These are phyloP conservation scores for Stephania cephalantha DNA, from an alignment of 164 flowering plant genomes.

Conservation along the genomic window DNA sequence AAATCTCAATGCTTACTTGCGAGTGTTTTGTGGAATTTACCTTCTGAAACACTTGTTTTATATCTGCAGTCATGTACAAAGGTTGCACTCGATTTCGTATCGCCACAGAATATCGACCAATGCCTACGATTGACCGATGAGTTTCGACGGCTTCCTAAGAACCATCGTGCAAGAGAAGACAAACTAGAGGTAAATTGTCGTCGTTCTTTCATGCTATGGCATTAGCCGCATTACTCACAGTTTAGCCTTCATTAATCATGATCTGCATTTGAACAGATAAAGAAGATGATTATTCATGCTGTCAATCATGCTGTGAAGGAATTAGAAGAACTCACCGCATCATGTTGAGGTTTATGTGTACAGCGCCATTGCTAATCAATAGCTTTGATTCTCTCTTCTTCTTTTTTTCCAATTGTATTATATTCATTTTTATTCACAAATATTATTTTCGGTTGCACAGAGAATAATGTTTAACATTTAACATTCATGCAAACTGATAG, in stretches of 20 bases:
- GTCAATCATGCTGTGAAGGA: constrained; percentile 8
- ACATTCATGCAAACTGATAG: too few species aligned
- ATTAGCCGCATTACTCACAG: too few species aligned
- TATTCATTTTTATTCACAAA: neutral
- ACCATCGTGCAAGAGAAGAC: constrained; percentile 66
- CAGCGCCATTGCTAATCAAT: neutral
- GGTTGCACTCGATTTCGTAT: constrained; percentile 79
- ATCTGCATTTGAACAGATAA: constrained; percentile 1
- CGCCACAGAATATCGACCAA: constrained; percentile 63
- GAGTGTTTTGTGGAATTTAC: neutral
- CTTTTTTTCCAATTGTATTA: neutral
- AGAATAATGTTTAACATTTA: too few species aligned
- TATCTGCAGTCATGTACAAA: constrained; percentile 71
- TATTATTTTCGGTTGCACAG: too few species aligned
- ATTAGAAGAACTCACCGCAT: constrained; percentile 1
- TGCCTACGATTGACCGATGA: constrained; percentile 67
- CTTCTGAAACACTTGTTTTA: neutral
- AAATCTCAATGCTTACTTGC: neutral
- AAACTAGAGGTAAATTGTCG: constrained; percentile 58
- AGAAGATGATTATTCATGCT: constrained; percentile 8
- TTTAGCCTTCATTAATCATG: too few species aligned
- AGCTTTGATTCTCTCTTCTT: neutral
- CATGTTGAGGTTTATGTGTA: neutral
- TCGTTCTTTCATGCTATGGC: too few species aligned
- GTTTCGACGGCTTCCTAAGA: constrained; percentile 58